Evolutionary conservation across 495 filamentous ascomycete genomes (phyloP), one percentile per base, ranked within the genome.

Genomic region (Tuber magnatum): DNA sequence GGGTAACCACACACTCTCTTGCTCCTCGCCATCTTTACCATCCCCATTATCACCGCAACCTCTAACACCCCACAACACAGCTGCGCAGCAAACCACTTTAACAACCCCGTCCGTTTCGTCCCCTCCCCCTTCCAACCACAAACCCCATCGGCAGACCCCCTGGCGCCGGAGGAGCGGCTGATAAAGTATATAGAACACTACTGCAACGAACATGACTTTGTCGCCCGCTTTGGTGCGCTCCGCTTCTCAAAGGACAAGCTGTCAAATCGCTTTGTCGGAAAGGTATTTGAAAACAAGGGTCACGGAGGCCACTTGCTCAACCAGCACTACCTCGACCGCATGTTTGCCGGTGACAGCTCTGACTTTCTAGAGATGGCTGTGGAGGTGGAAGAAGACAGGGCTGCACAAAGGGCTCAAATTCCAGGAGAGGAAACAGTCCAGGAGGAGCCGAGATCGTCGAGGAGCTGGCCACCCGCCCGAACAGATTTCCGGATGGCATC

Each of bases 181-280:
- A 89, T 95, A 71, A 84, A 87, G 1, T 86, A 94, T 74, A 92
- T 97, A 48, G 93, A 97, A 82, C 93, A 97, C 83, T 97, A 96
- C 82, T 91, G 89, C 24, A 93, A 94, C 81, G 86, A 87, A 18
- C 85, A 85, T 24, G 93, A 97, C 79, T 91, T 93, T 76, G 92
- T 97, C 0, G 87, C 92, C 1, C 82, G 89, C 3, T 92, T 91
- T 86, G 93, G 93, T 3, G 88, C 94, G 2, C 85, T 96, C 18
- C 86, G 91, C 76, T 94, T 92, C 80, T 85, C 87, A 2, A 84
- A 85, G 10, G 84, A 86, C 70, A 74, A 82, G 3, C 73, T 51
- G 68, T 82, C 87, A 68, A 87, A 89, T 71, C 87, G 92, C 35
- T 97, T 91, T 83, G 88, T 92, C 81, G 93, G 93, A 1, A 88